Conservation (phyloP, 2,329 filamentous ascomycete genomes). For the Verticillium nubilum region DNA sequence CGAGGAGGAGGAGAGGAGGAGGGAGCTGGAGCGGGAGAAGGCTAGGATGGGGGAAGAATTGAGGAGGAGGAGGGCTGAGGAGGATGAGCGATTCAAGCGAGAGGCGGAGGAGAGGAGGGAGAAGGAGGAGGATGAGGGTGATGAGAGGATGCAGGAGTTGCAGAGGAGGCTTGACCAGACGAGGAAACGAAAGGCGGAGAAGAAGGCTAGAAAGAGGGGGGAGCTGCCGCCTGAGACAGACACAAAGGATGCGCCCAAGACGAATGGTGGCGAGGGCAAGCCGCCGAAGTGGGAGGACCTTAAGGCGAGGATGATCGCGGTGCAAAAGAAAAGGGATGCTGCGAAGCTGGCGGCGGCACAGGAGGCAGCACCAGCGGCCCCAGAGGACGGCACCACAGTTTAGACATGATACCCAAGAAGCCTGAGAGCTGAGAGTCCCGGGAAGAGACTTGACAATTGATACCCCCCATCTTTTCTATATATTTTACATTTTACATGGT, state of each 20-base stretch:
- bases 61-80: constrained; percentile 28
- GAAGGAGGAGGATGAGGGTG: constrained; percentile 25
- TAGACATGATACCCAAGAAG: neutral
- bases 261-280: neutral
- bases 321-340: constrained; percentile 45
- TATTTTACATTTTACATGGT: neutral
- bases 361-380: constrained; percentile 32
- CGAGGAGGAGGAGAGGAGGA: constrained; percentile 30
- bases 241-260: neutral
- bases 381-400: constrained; percentile 12
- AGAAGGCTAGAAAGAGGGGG: constrained; percentile 23
- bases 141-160: constrained; percentile 13
- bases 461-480: constrained; percentile 1
- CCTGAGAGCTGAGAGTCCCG: neutral
- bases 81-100: constrained; percentile 33
- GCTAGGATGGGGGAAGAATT: constrained; percentile 26
- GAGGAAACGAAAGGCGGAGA: constrained; percentile 28
- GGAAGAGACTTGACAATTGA: neutral
- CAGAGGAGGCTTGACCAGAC: constrained; percentile 27
- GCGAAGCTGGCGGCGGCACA: constrained; percentile 47
- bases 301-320: constrained; percentile 17
- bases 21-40: constrained; percentile 31
- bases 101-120: constrained; percentile 31
- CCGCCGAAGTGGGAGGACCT: constrained; percentile 11
- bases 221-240: neutral